Conservation (phyloP, 73 alveolate genomes). For the Tetrahymena thermophila region DNA sequence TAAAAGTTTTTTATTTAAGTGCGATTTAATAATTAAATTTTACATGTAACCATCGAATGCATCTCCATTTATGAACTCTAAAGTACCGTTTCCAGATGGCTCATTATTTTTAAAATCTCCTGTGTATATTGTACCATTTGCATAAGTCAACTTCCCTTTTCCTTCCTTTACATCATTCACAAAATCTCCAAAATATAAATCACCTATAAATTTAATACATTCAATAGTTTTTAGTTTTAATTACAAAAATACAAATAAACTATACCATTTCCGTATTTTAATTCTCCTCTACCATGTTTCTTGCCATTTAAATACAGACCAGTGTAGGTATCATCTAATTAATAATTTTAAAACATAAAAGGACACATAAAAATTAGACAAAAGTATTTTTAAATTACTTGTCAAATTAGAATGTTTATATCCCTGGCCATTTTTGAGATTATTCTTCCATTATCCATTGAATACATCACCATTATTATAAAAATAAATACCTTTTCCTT, state of each 20-base stretch:
- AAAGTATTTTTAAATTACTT: background rate
- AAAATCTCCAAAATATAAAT: conserved; percentile 74
- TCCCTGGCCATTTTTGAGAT: background rate
- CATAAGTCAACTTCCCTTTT: conserved; percentile 46
- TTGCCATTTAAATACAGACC: background rate
- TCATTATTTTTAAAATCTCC: conserved; percentile 72
- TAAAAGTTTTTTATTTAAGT: background rate
- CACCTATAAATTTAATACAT: conserved; percentile 71
- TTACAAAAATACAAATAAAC: background rate
- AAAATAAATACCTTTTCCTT: background rate
- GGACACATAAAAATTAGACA: background rate
- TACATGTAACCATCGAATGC: conserved; percentile 54
- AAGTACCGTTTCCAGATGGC: conserved; percentile 83
- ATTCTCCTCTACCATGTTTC: background rate
- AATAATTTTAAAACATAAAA: background rate
- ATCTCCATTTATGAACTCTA: conserved; percentile 69
- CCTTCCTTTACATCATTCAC: conserved; percentile 69
- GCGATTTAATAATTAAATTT: background rate
- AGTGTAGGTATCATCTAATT: background rate
- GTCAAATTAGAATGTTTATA: background rate
- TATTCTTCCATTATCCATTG: background rate
- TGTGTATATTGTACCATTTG: conserved; percentile 42
- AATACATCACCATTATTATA: background rate
- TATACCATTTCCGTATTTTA: background rate
- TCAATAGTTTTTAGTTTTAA: background rate